Conservation (phyloP, 768 basidiomycete genomes). For the Termitomyces sp. region DNA sequence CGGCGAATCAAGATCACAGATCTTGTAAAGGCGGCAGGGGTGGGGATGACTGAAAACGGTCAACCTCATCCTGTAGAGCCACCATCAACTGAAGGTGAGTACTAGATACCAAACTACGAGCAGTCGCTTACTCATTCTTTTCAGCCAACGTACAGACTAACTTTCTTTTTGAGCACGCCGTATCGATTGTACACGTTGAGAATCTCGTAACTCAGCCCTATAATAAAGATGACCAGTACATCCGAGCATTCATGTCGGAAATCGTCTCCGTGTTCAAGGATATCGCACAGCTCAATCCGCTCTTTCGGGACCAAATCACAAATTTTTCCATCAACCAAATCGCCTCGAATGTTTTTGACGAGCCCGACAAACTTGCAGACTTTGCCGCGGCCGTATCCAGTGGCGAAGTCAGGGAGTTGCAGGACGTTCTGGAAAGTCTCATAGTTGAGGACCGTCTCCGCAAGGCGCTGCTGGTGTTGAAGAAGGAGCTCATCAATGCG, state of each 20-base stretch:
- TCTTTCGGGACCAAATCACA: slow-evolving; percentile 98
- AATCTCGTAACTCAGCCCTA: slow-evolving; percentile 80
- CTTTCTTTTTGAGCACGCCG: slow-evolving; percentile 73
- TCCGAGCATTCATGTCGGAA: slow-evolving; percentile 94
- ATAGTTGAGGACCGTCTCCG: slow-evolving; percentile 84
- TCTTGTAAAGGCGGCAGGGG: slow-evolving; percentile 62
- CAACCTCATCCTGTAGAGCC: slow-evolving; percentile 42
- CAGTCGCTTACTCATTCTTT: neutral
- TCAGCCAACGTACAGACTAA: slow-evolving; percentile 71
- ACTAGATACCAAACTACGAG: neutral
- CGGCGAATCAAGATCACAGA: slow-evolving; percentile 85
- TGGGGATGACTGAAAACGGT: slow-evolving; percentile 32
- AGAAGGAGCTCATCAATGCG: slow-evolving; percentile 97
- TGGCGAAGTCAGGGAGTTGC: slow-evolving; percentile 88
- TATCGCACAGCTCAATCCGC: slow-evolving; percentile 92
- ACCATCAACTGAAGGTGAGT: slow-evolving; percentile 28
- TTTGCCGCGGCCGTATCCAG: slow-evolving; percentile 94
- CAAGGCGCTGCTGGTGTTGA: slow-evolving; percentile 86
- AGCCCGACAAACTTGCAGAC: slow-evolving; percentile 95
- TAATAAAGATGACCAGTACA: slow-evolving; percentile 91
- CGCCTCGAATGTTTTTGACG: slow-evolving; percentile 91
- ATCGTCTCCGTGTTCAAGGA: slow-evolving; percentile 98
- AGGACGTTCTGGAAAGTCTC: slow-evolving; percentile 87
- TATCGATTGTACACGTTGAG: slow-evolving; percentile 86
- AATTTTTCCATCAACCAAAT: slow-evolving; percentile 93